phyloP scores from a whole-genome alignment of 108 stramenopile genomes.

The Conticribra guillardii region DNA sequence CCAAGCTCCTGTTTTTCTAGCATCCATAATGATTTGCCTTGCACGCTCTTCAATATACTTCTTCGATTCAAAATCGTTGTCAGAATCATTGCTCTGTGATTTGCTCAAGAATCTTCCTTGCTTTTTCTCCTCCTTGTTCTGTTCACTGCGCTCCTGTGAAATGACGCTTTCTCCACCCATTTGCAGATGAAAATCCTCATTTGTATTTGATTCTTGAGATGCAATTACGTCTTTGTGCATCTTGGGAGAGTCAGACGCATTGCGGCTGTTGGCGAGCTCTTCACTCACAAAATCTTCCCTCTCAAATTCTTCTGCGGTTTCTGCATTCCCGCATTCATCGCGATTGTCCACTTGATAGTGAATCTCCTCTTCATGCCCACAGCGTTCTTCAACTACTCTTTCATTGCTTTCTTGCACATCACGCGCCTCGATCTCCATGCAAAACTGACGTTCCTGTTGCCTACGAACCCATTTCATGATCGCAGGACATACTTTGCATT shows the following conservation, averaged over 20 bases:
- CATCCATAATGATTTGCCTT: constrained; percentile 24
- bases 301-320: background rate
- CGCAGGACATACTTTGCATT: constrained; percentile 45
- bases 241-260: no score
- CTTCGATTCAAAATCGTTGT: background rate
- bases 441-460: constrained; percentile 15
- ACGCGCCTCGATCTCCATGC: constrained; percentile 2
- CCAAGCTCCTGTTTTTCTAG: constrained; percentile 6
- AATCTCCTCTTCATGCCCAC: no score
- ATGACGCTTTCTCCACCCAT: background rate
- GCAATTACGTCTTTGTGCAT: no score
- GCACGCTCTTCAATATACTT: constrained; percentile 18
- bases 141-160: background rate
- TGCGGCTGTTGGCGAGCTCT: no score
- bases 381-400: background rate
- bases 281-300: no score
- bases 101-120: background rate
- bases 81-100: background rate
- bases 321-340: background rate
- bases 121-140: background rate
- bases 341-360: constrained; percentile 1
- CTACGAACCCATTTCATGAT: constrained; percentile 32
- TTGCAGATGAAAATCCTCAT: no score
- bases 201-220: no score
- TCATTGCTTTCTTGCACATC: constrained; percentile 14